These are phyloP conservation scores for Oryza officinalis DNA, from an alignment of 176 grass and related monocot species.

Conservation along the genomic window DNA sequence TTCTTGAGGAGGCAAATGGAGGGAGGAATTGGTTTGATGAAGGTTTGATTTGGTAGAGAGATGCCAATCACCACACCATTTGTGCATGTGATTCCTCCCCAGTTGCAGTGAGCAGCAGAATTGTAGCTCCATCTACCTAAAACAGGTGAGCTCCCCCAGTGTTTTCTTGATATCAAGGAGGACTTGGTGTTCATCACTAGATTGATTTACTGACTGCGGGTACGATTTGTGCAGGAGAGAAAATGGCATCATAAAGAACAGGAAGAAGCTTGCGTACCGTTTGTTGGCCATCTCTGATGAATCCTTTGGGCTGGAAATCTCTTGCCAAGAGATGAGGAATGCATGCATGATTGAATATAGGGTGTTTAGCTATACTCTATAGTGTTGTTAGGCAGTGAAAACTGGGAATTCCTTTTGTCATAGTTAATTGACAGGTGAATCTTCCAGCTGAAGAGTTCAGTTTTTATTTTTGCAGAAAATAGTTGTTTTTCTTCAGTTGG, in stretches of 20 bases:
- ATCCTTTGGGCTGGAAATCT: background rate
- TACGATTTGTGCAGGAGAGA: background rate
- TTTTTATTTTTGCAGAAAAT: too few relatives aligned
- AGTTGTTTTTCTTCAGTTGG: too few relatives aligned
- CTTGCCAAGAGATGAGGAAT: background rate
- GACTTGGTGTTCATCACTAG: constrained; percentile 26
- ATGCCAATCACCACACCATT: constrained; percentile 16
- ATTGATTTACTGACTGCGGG: background rate
- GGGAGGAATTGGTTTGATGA: constrained; percentile 28
- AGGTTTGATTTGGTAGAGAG: background rate
- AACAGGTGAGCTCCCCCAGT: constrained; percentile 45
- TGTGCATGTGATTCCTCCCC: constrained; percentile 58
- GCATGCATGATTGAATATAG: background rate
- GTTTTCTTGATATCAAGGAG: constrained; percentile 38
- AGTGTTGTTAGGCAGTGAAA: background rate
- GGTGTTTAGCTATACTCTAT: background rate
- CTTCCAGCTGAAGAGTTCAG: too few relatives aligned
- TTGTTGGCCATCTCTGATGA: constrained; percentile 1
- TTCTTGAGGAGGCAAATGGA: constrained; percentile 43
- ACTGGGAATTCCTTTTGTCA: background rate
- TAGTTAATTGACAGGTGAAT: background rate
- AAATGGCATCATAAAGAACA: background rate
- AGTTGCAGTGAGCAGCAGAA: constrained; percentile 39
- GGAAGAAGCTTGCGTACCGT: background rate
- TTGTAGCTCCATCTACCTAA: constrained; percentile 45